Evolutionary conservation across 2,329 filamentous ascomycete genomes (phyloP), one percentile per base, ranked within the genome.

Genomic region (Chaetomium sp.): DNA sequence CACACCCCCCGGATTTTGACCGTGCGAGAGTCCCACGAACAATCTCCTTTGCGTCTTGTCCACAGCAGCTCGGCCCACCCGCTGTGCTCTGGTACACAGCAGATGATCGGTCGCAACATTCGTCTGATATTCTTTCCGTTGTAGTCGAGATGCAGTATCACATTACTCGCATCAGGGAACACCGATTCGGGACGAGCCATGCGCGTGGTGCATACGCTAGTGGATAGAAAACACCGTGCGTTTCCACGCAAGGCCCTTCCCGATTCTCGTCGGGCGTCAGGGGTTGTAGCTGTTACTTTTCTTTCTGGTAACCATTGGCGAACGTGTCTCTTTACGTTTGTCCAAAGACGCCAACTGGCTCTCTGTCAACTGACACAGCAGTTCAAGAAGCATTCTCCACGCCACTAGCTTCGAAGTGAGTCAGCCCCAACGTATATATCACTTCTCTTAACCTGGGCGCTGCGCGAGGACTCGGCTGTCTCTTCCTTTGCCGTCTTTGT

Each of bases 121-220:
- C 21, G 31, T 62, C 53, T 62, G 51, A 49, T 25, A 35, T n/a
- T 49, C 23, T 23, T 57, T 23, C 54, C 60, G 53, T 27, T 4
- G 33, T 27, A 23, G 19, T 47, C 33, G 47, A 56, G 35, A 56
- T 27, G 47, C 31, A 21, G 60, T 65, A 38, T 54, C 45, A 67
- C 60, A 49, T 38, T 50, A 29, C 42, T 21, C 45, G 51, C 51
- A 21, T 55, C 19, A 35, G 57, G 53, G 49, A 54, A 64, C 63
- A 58, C 38, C 53, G 60, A 60, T 33, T 57, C 56, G 51, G 60
- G 59, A 57, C 35, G 60, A 58, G 60, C 63, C 60, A 64, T 56
- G 31, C 53, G 57, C 56, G 25, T 19, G 47, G 49, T 58, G 50
- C 57, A 57, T 50, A 27, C 50, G 21, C 21, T 51, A 42, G 29